Percentiles rank a stretch among this genome's conserved stretches.
Conservation (phyloP, 2,329 filamentous ascomycete species). For the Beauveria medogensis region DNA sequence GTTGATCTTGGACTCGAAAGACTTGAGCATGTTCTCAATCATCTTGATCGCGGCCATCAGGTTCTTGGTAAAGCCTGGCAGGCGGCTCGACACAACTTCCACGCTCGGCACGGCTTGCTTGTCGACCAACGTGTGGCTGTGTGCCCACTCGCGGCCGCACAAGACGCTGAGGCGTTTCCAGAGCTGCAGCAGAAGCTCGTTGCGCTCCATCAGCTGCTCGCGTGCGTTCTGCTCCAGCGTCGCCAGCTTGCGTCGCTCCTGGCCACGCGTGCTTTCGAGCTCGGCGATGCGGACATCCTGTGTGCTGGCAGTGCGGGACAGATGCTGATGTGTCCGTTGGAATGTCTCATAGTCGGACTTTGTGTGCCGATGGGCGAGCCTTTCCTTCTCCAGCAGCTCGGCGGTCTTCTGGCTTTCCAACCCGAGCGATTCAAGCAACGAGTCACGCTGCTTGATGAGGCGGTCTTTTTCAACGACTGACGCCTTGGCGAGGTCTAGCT, state of each 20-base stretch:
- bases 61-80: constrained; percentile 86
- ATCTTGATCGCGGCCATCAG: constrained; percentile 79
- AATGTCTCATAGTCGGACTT: constrained; percentile 82
- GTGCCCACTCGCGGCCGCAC: constrained; percentile 86
- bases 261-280: constrained; percentile 68
- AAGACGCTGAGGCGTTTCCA: constrained; percentile 84
- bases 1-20: constrained; percentile 74
- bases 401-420: constrained; percentile 78
- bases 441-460: constrained; percentile 81
- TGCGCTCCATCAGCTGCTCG: constrained; percentile 83
- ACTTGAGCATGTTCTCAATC: constrained; percentile 69
- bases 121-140: constrained; percentile 82
- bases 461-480: constrained; percentile 84
- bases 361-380: constrained; percentile 74
- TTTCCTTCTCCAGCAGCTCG: constrained; percentile 87
- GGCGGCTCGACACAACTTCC: constrained; percentile 76
- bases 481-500: constrained; percentile 70
- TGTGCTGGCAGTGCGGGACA: constrained; percentile 75
- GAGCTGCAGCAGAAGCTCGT: constrained; percentile 75
- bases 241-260: constrained; percentile 70
- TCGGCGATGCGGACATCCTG: constrained; percentile 81
- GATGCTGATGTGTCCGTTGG: constrained; percentile 79
- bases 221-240: constrained; percentile 72
- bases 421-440: constrained; percentile 78
- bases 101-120: constrained; percentile 74